Evolutionary conservation across 768 basidiomycete species (phyloP).

Genomic region (Tylopilus balloui): DNA sequence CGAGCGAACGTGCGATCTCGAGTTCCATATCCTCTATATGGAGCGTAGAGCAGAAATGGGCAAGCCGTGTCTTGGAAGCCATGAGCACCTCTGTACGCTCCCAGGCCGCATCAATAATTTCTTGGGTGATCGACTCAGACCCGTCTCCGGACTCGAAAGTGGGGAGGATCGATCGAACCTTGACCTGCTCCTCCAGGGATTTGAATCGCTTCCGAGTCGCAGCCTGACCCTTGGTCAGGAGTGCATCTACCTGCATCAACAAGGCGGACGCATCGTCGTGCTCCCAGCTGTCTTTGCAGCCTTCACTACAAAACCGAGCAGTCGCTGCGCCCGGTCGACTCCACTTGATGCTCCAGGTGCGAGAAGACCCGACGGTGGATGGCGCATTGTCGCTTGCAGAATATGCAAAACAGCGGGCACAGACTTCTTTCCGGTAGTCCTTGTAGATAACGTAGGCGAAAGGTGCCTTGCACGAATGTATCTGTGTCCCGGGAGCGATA

Average conservation of each 20-base stretch:
- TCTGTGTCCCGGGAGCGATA: slow-evolving; percentile 40
- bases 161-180: slow-evolving; percentile 17
- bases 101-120: slow-evolving; percentile 46
- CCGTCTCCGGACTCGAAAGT: slow-evolving; percentile 7
- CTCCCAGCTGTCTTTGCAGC: slow-evolving; percentile 45
- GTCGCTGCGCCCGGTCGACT: slow-evolving; percentile 34
- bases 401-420: slow-evolving; percentile 61
- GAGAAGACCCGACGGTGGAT: slow-evolving; percentile 17
- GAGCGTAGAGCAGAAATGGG: slow-evolving; percentile 25
- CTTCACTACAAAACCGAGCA: slow-evolving; percentile 53
- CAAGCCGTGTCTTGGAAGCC: slow-evolving; percentile 20
- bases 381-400: slow-evolving; percentile 31
- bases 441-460: slow-evolving; percentile 57
- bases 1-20: slow-evolving; percentile 54
- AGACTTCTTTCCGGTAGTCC: slow-evolving; percentile 64
- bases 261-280: slow-evolving; percentile 31
- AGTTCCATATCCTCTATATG: slow-evolving; percentile 50
- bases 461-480: slow-evolving; percentile 45
- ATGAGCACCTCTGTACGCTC: slow-evolving; percentile 33
- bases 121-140: slow-evolving; percentile 33
- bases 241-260: slow-evolving; percentile 31
- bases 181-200: slow-evolving; percentile 19
- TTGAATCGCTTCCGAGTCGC: slow-evolving; percentile 29
- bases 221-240: slow-evolving; percentile 34
- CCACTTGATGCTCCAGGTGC: slow-evolving; percentile 44